Evolutionary conservation across 257 asterid species (phyloP).

Genomic region (Solanum peruvianum): DNA sequence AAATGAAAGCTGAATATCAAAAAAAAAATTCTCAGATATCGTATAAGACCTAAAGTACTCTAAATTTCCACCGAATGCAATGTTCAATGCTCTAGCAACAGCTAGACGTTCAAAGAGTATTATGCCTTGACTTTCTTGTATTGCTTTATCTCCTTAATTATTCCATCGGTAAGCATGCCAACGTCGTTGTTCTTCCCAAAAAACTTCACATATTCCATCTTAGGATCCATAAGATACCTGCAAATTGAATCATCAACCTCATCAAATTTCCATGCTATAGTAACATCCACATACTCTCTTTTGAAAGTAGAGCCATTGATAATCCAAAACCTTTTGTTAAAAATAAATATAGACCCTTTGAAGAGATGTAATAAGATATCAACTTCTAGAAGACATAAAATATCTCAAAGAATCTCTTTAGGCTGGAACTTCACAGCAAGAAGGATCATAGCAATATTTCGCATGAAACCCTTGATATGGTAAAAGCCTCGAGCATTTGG

Average conservation of each 20-base stretch:
- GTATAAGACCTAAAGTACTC: neutral
- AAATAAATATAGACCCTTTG: neutral
- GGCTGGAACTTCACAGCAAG: neutral
- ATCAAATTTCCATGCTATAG: neutral
- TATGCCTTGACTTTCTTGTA: constrained; percentile 37
- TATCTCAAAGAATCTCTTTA: neutral
- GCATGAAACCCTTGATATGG: neutral
- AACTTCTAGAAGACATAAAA: neutral
- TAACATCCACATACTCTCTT: neutral
- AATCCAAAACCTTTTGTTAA: neutral
- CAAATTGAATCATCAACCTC: neutral
- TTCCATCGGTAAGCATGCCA: constrained; percentile 55
- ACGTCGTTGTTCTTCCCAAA: constrained; percentile 69
- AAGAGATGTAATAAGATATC: neutral
- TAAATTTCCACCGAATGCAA: neutral
- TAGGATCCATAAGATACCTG: constrained; percentile 94
- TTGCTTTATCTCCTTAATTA: constrained; percentile 73
- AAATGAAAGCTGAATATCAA: neutral
- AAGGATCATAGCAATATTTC: neutral
- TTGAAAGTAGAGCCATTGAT: neutral
- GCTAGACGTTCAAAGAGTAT: neutral
- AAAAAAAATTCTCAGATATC: no score
- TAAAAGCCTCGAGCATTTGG: neutral
- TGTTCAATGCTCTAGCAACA: neutral
- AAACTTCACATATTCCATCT: constrained; percentile 79